These are phyloP conservation scores for Allium fistulosum DNA, from an alignment of 106 monocot species.

Conservation along the genomic window DNA sequence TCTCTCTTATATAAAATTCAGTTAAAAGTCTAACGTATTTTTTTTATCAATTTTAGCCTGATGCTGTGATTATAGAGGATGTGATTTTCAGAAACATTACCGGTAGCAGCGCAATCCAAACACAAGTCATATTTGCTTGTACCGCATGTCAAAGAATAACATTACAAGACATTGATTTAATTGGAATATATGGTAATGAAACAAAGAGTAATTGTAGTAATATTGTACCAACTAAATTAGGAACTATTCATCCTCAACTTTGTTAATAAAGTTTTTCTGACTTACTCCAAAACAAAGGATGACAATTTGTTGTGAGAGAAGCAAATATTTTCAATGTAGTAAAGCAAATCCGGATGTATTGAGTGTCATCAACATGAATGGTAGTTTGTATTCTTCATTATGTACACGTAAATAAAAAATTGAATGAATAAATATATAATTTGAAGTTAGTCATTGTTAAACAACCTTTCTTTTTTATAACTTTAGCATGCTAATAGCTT, in stretches of 20 bases:
- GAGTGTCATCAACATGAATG: no score
- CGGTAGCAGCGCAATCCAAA: conserved; percentile 46
- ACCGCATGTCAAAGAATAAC: conserved; percentile 42
- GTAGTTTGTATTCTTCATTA: no score
- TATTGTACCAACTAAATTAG: conserved; percentile 20
- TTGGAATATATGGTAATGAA: not conserved
- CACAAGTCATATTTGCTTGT: conserved; percentile 47
- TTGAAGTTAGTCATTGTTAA: no score
- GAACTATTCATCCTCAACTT: conserved; percentile 17
- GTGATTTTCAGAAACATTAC: conserved; percentile 64
- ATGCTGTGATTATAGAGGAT: conserved; percentile 51
- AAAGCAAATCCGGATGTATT: no score
- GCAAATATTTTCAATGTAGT: no score
- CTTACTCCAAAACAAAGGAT: no score
- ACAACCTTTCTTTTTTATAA: no score
- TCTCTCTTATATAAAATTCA: not conserved
- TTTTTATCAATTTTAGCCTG: conserved; percentile 18
- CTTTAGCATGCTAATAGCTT: no score
- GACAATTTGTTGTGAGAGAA: no score
- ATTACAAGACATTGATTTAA: conserved; percentile 42
- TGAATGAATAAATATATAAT: no score
- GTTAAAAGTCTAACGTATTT: not conserved
- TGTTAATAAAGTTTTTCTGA: conserved; percentile 6
- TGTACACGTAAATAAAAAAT: no score
- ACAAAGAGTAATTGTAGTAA: conserved; percentile 33